A percentile compares a stretch with the other conserved stretches of the same genome.
Conservation (phyloP, 257 asterid species). For the Nicotiana noctiflora region DNA sequence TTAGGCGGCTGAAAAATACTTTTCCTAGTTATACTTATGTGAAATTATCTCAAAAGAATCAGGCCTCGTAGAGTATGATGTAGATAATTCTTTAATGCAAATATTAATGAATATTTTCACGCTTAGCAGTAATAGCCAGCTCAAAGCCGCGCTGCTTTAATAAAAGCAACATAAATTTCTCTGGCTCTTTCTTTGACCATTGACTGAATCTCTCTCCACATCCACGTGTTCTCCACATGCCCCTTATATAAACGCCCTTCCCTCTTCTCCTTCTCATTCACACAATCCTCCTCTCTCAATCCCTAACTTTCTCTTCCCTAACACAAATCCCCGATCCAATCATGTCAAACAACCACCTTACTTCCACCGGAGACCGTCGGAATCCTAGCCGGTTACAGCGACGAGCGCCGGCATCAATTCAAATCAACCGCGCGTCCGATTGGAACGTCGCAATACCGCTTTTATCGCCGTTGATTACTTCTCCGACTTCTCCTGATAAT, state of each 20-base stretch:
- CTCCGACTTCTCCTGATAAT: conserved; percentile 8
- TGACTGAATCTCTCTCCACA: conserved; percentile 2
- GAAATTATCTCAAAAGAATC: no score
- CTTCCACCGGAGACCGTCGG: background rate
- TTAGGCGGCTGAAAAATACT: no score
- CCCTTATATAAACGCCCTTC: background rate
- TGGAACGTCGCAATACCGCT: conserved; percentile 24
- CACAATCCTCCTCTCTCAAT: background rate
- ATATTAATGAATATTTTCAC: no score
- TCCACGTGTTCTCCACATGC: conserved; percentile 6
- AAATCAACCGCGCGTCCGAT: conserved; percentile 6
- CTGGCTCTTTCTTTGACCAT: conserved; percentile 9
- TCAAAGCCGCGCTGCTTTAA: background rate
- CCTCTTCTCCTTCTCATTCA: background rate
- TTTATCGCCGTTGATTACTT: conserved; percentile 18
- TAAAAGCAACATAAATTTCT: background rate
- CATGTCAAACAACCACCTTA: conserved; percentile 1
- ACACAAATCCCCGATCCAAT: background rate
- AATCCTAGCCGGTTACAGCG: conserved; percentile 14
- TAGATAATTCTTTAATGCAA: no score
- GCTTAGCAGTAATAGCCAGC: background rate
- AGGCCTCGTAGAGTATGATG: no score
- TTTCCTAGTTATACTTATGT: no score
- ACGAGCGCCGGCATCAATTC: conserved; percentile 17
- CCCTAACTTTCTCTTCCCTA: background rate